Evolutionary conservation across 2,329 filamentous ascomycete genomes (phyloP).

Genomic region (Apiospora arundinis): DNA sequence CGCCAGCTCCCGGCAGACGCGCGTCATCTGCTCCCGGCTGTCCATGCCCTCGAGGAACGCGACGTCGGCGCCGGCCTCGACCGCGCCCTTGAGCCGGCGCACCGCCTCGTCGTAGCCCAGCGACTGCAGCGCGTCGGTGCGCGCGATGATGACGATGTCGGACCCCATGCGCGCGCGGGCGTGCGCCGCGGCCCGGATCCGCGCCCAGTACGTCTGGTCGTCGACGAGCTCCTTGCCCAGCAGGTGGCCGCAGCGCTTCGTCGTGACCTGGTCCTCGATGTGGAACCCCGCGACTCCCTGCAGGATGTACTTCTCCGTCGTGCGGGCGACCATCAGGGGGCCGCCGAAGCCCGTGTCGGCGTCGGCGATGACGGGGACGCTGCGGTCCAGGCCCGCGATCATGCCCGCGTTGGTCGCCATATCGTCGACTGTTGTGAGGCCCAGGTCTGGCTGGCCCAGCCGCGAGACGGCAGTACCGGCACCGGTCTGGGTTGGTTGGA

Average conservation of each 20-base stretch:
- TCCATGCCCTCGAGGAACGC: slow-evolving; percentile 60
- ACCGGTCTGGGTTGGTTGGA: slow-evolving; percentile 30
- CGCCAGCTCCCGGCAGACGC: slow-evolving; percentile 43
- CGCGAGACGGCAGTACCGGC: slow-evolving; percentile 47
- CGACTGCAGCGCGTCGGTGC: slow-evolving; percentile 60
- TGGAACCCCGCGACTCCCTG: slow-evolving; percentile 39
- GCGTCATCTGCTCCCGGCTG: slow-evolving; percentile 49
- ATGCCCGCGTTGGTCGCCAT: slow-evolving; percentile 69
- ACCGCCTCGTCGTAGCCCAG: slow-evolving; percentile 59
- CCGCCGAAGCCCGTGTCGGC: slow-evolving; percentile 64
- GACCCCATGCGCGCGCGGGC: slow-evolving; percentile 45
- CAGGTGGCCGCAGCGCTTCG: slow-evolving; percentile 47
- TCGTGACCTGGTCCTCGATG: slow-evolving; percentile 43
- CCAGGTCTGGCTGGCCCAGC: slow-evolving; percentile 68
- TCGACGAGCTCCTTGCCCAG: slow-evolving; percentile 42
- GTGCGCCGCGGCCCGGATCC: slow-evolving; percentile 41
- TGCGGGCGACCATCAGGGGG: slow-evolving; percentile 58
- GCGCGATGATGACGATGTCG: slow-evolving; percentile 64
- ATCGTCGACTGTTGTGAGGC: slow-evolving; percentile 65
- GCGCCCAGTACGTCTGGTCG: slow-evolving; percentile 34
- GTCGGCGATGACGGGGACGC: slow-evolving; percentile 65
- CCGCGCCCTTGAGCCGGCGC: slow-evolving; percentile 50
- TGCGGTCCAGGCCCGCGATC: slow-evolving; percentile 64
- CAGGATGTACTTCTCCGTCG: slow-evolving; percentile 41
- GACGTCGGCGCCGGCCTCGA: slow-evolving; percentile 57